A percentile compares a stretch with the other conserved stretches of the same genome.
These are phyloP conservation scores for Diaporthe sp. DNA, from an alignment of 2,329 filamentous ascomycete species.

Conservation along the genomic window DNA sequence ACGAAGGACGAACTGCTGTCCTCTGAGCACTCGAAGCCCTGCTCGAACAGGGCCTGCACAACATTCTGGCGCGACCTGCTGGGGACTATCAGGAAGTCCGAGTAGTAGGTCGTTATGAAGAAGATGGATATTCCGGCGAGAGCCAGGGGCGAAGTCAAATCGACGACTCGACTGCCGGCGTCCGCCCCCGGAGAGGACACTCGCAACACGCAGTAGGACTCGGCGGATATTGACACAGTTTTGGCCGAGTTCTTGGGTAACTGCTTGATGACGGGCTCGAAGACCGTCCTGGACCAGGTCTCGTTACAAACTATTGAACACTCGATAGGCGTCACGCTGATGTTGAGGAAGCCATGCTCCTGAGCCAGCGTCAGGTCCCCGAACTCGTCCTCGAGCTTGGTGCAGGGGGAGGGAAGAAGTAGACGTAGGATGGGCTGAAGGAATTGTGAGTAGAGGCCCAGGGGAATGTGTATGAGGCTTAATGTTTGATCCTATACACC, in stretches of 20 bases:
- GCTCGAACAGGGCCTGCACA: constrained; percentile 80
- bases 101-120: constrained; percentile 99
- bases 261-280: constrained; percentile 77
- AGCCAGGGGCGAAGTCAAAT: constrained; percentile 90
- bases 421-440: constrained; percentile 90
- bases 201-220: constrained; percentile 90
- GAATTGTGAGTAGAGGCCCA: constrained; percentile 82
- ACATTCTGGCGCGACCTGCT: constrained; percentile 81
- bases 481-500: constrained; percentile 82
- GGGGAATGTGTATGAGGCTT: constrained; percentile 90
- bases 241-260: constrained; percentile 69
- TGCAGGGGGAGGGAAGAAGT: constrained; percentile 76
- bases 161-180: constrained; percentile 90
- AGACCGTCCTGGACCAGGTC: constrained; percentile 80
- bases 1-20: constrained; percentile 76
- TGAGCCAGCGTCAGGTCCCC: constrained; percentile 65
- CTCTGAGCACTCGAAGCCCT: constrained; percentile 88
- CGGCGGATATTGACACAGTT: constrained; percentile 80
- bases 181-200: constrained; percentile 92
- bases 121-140: constrained; percentile 96
- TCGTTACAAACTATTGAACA: constrained; percentile 92
- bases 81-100: constrained; percentile 95
- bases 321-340: constrained; percentile 92
- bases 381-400: constrained; percentile 54
- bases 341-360: constrained; percentile 88